A percentile compares a stretch with the other conserved stretches of the same genome.
These are phyloP conservation scores for Yamadazyma conglobata DNA, from an alignment of 1,139 yeast species.

Conservation along the genomic window DNA sequence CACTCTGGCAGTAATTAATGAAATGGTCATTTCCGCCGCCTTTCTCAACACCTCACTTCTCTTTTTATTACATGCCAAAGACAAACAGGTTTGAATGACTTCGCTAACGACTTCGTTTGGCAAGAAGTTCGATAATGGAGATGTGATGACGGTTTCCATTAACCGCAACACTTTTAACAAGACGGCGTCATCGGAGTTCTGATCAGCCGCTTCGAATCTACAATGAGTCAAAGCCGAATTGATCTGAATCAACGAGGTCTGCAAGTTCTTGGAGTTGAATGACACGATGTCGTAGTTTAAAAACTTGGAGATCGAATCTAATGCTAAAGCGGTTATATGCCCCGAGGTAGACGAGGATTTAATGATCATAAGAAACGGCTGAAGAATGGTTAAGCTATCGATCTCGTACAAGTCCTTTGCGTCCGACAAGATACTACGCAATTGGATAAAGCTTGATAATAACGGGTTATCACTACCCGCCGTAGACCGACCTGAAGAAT, in stretches of 20 bases:
- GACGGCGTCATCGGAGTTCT: conserved; percentile 88
- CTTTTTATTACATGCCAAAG: conserved; percentile 89
- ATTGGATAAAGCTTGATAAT: conserved; percentile 75
- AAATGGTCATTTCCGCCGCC: conserved; percentile 86
- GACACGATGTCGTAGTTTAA: conserved; percentile 58
- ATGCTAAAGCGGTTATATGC: conserved; percentile 75
- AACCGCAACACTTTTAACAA: conserved; percentile 76
- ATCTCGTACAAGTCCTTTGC: conserved; percentile 51
- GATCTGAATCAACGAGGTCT: conserved; percentile 53
- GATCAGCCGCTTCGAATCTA: conserved; percentile 93
- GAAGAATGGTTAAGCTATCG: conserved; percentile 72
- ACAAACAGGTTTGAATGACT: conserved; percentile 85
- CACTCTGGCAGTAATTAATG: conserved; percentile 63
- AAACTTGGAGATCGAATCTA: conserved; percentile 72
- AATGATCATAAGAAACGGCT: conserved; percentile 84
- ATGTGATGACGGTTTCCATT: conserved; percentile 63
- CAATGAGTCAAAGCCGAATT: conserved; percentile 86
- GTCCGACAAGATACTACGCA: conserved; percentile 67
- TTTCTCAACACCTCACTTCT: conserved; percentile 86
- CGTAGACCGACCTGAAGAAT: conserved; percentile 14
- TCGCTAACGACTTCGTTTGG: conserved; percentile 85
- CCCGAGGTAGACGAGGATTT: conserved; percentile 86
- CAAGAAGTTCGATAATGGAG: conserved; percentile 60
- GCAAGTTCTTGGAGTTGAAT: conserved; percentile 41
- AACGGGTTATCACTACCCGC: conserved; percentile 53